Conservation (phyloP, 768 basidiomycete genomes). For the Russula lepida region DNA sequence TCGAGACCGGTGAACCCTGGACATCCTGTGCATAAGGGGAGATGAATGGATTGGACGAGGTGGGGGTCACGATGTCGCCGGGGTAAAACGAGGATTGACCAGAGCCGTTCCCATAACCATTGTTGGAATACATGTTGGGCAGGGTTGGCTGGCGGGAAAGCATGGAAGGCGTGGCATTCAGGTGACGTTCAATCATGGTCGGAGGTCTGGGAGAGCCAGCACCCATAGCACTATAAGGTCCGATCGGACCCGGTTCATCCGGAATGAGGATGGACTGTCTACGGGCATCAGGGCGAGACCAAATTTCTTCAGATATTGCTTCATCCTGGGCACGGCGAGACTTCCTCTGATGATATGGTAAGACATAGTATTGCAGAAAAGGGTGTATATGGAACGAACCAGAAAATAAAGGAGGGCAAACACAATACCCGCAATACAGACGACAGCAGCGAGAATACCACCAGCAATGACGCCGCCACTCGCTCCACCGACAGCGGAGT, state of each 20-base stretch:
- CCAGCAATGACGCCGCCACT: conserved; percentile 27
- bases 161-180: conserved; percentile 25
- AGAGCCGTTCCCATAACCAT: conserved; percentile 5
- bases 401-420: conserved; percentile 31
- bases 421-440: conserved; percentile 28
- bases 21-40: conserved; percentile 34
- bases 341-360: conserved; percentile 18
- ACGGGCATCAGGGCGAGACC: conserved; percentile 51
- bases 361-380: background rate
- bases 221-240: conserved; percentile 30
- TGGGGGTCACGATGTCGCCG: conserved; percentile 22
- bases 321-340: conserved; percentile 28
- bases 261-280: conserved; percentile 55
- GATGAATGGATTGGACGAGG: conserved; percentile 34
- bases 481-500: conserved; percentile 3
- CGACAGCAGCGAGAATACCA: conserved; percentile 30
- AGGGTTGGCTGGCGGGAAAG: conserved; percentile 13
- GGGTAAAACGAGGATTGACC: conserved; percentile 23
- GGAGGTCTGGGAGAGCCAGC: conserved; percentile 49
- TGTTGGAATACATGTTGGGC: conserved; percentile 16
- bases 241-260: conserved; percentile 28
- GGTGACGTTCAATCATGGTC: conserved; percentile 51
- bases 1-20: conserved; percentile 28
- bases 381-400: conserved; percentile 23
- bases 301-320: conserved; percentile 30